These are phyloP conservation scores for Closterium sp. DNA, from an alignment of 139 green algal species.

Conservation along the genomic window DNA sequence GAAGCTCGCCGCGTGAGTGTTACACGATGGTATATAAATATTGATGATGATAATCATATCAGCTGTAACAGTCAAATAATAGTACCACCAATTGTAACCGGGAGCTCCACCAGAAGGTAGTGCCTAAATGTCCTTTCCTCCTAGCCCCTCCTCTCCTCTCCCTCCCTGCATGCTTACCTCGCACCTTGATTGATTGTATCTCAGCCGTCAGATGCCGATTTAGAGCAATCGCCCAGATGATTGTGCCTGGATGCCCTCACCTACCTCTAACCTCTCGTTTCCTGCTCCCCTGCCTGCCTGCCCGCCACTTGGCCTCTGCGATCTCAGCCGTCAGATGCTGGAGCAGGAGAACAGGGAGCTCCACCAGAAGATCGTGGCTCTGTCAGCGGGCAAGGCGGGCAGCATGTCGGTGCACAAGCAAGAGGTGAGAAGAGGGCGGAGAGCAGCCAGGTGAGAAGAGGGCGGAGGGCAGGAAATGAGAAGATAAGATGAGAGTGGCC, in stretches of 20 bases:
- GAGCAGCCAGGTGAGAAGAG: background rate
- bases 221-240: too few species aligned
- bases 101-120: background rate
- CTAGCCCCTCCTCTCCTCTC: background rate
- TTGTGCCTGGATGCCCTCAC: background rate
- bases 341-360: constrained; percentile 17
- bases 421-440: background rate
- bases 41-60: background rate
- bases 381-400: background rate
- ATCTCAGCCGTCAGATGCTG: constrained; percentile 1
- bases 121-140: background rate
- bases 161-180: too few species aligned
- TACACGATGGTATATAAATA: background rate
- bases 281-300: too few species aligned
- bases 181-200: too few species aligned
- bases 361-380: background rate
- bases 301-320: background rate
- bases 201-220: too few species aligned
- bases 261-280: too few species aligned
- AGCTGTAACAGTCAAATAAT: background rate
- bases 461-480: too few species aligned
- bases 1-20: background rate
- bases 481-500: too few species aligned
- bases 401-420: background rate
- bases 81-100: background rate